These are phyloP conservation scores for Candida neerlandica DNA, from an alignment of 1,139 yeast genomes.

Conservation along the genomic window DNA sequence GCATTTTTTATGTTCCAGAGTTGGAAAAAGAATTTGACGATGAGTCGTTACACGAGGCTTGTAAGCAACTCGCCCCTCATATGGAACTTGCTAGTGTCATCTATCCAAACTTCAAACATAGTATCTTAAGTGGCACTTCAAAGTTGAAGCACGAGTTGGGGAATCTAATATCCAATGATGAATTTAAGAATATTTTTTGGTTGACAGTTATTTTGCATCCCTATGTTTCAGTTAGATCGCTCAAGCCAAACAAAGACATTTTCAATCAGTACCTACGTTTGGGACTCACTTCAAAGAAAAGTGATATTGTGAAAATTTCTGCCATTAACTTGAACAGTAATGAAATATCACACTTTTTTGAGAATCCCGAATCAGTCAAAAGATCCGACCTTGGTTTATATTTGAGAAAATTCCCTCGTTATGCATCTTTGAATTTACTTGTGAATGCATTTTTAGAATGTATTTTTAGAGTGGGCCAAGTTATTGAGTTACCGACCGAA, in stretches of 20 bases:
- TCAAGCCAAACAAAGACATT: constrained; percentile 10
- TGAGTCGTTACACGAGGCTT: constrained; percentile 11
- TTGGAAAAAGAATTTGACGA: constrained; percentile 24
- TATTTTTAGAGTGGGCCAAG: constrained; percentile 8
- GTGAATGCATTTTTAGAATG: constrained; percentile 34
- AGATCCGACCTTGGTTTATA: constrained; percentile 66
- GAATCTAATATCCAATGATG: constrained; percentile 19
- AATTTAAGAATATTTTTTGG: constrained; percentile 45
- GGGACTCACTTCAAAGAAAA: constrained; percentile 67
- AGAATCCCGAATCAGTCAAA: constrained; percentile 25
- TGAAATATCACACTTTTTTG: constrained; percentile 21
- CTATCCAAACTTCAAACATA: constrained; percentile 22
- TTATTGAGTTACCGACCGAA: constrained; percentile 11
- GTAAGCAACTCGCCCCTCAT: constrained; percentile 19
- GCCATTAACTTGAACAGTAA: constrained; percentile 30
- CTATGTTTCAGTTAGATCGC: constrained; percentile 28
- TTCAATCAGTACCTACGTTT: constrained; percentile 50
- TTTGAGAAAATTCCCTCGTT: constrained; percentile 55
- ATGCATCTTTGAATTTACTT: constrained; percentile 49
- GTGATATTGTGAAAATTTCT: constrained; percentile 55
- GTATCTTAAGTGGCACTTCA: constrained; percentile 8
- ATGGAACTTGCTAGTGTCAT: constrained; percentile 24
- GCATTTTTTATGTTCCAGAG: constrained; percentile 56
- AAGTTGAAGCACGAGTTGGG: constrained; percentile 14
- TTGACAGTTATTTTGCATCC: constrained; percentile 51